Base-by-base conservation (phyloP, 2,329 filamentous ascomycete species). In the Pezicula neosporulosa region DNA sequence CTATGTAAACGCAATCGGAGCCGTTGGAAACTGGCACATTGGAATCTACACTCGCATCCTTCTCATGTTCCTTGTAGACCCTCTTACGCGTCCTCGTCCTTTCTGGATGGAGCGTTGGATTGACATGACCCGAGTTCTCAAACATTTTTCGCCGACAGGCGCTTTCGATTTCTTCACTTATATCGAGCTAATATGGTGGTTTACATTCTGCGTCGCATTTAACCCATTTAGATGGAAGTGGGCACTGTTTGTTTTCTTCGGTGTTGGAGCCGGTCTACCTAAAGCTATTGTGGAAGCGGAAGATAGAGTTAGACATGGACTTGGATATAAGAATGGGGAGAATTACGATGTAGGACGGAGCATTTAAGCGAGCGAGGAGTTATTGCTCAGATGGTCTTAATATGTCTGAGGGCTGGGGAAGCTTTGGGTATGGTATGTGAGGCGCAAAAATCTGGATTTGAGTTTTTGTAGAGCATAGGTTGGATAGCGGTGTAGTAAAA, bases 161-260 rank as follows among this genome's bases (percentile, higher is more conserved):
- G 89, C 89, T 0, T 93, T 95, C 62, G 89, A 95, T 66, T 95
- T 95, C 72, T 94, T 95, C 66, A 95, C 90, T 0, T 95, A 95
- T 62, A 77, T 87, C 0, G 90, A 96, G 68, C 72, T 95, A 47
- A 65, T 94, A 4, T 95, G 89, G 75, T 95, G 90, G 90, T 94
- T 93, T 58, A 66, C 83, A 6, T 95, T 94, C 63, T 86, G 86
- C 51, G 83, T 93, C 39, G 72, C 78, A 4, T 78, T 94, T 61
- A 95, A 95, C 64, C 90, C 90, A 0, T 95, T 95, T 68, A 75
- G 90, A 8, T 95, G 90, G 89, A 95, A 95, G 73, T 95, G 90
- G 90, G 88, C 86, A 0, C 66, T 85, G 0, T 95, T 95, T 65
- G 89, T 95, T 15, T 85, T 95, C 61, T 87, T 87, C 53, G 90